Evolutionary conservation across 768 basidiomycete species (phyloP).

Genomic region (Butyriboletus loyo): DNA sequence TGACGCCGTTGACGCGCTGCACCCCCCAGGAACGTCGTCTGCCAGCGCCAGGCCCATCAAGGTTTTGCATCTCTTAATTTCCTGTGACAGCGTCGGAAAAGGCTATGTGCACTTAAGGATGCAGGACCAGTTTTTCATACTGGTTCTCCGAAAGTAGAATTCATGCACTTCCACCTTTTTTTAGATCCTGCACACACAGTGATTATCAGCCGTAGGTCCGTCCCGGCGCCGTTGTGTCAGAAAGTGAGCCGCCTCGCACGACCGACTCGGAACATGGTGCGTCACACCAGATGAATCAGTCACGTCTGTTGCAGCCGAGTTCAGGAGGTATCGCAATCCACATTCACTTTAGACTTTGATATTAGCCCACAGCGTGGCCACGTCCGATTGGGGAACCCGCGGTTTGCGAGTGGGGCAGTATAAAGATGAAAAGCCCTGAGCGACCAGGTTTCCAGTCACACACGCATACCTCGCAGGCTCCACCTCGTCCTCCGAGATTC

Average conservation of each 20-base stretch:
- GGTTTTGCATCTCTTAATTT: not conserved
- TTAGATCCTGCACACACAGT: not conserved
- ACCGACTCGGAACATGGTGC: no score
- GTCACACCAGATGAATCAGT: not conserved
- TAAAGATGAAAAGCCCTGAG: not conserved
- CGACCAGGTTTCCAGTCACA: not conserved
- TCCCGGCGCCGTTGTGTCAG: not conserved
- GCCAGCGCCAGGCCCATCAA: not conserved
- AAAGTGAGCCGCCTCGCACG: no score
- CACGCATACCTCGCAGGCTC: not conserved
- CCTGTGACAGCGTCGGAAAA: not conserved
- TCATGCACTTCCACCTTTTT: not conserved
- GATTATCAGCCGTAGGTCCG: not conserved
- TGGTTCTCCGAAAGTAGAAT: not conserved
- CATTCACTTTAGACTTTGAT: no score
- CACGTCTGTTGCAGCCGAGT: no score
- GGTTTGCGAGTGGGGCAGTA: not conserved
- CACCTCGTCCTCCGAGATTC: not conserved
- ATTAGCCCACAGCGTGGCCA: not conserved
- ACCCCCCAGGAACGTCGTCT: not conserved
- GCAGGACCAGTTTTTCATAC: not conserved
- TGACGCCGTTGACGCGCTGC: not conserved
- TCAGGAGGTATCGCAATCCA: not conserved
- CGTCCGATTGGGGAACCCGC: not conserved
- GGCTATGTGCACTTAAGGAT: not conserved